A percentile compares a stretch with the other conserved stretches of the same genome.
phyloP scores from a whole-genome alignment of 495 filamentous ascomycete species.

The Podospora pseudoanserina region DNA sequence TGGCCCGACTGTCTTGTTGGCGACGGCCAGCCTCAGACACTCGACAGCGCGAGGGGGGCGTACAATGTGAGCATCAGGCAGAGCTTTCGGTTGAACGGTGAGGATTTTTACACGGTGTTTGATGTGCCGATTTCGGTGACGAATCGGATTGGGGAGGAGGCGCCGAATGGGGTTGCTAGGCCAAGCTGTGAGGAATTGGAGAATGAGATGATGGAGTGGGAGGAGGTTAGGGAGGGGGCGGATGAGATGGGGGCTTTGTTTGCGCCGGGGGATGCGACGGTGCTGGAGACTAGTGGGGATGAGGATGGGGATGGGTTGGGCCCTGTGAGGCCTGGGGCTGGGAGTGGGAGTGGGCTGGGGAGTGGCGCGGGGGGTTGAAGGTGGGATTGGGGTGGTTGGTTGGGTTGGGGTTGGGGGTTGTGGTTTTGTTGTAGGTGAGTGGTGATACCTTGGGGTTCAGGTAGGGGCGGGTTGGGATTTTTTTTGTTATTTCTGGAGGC shows the following conservation, averaged over 20 bases:
- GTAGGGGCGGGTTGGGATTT: background rate
- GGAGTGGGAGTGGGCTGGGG: conserved; percentile 27
- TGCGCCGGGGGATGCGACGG: conserved; percentile 43
- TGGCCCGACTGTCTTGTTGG: conserved; percentile 66
- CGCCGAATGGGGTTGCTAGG: conserved; percentile 32
- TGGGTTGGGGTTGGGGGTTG: conserved; percentile 17
- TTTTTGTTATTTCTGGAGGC: background rate
- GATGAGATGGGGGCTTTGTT: conserved; percentile 42
- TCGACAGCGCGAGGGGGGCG: conserved; percentile 40
- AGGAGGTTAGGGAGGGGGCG: conserved; percentile 34
- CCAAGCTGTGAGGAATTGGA: conserved; percentile 45
- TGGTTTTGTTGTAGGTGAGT: conserved; percentile 16
- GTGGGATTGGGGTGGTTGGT: conserved; percentile 13
- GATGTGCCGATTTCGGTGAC: conserved; percentile 63
- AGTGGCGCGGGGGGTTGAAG: conserved; percentile 27
- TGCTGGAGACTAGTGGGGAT: conserved; percentile 29
- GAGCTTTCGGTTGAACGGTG: conserved; percentile 59
- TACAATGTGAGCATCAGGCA: conserved; percentile 66
- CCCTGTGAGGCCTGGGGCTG: conserved; percentile 25
- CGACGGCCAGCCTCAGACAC: conserved; percentile 40
- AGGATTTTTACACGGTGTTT: conserved; percentile 64
- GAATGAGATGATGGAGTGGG: conserved; percentile 42
- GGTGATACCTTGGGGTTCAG: conserved; percentile 2
- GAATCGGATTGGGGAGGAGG: conserved; percentile 51
- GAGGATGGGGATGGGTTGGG: conserved; percentile 30